A percentile compares a stretch with the other conserved stretches of the same genome.
Evolutionary conservation across 768 basidiomycete species (phyloP).

Genomic region (Termitomyces sp.): DNA sequence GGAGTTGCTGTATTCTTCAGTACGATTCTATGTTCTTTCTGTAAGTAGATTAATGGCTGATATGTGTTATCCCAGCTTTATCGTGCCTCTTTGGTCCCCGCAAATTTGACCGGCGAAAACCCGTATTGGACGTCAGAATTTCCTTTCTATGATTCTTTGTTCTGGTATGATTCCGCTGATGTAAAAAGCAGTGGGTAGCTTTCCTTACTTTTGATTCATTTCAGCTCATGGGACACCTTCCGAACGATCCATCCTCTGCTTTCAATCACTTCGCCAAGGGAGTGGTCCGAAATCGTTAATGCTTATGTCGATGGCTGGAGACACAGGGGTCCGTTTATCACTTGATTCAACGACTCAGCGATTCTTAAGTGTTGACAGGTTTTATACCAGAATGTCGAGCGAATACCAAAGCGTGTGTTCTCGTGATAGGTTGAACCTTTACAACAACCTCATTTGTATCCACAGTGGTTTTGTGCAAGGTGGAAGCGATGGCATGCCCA

Average conservation of each 20-base stretch:
- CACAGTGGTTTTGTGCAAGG: conserved; percentile 44
- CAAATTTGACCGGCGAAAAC: conserved; percentile 44
- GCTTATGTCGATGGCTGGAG: conserved; percentile 49
- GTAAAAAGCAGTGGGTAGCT: background rate
- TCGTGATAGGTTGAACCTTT: background rate
- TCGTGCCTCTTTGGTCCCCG: conserved; percentile 43
- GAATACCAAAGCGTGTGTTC: conserved; percentile 40
- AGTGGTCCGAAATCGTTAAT: conserved; percentile 43
- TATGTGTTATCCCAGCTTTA: conserved; percentile 30
- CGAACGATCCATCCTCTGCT: conserved; percentile 46
- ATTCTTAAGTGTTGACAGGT: conserved; percentile 19
- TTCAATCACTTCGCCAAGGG: conserved; percentile 36
- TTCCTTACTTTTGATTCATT: background rate
- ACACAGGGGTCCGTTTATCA: conserved; percentile 29
- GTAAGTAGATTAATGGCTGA: background rate
- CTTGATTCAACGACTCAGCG: background rate
- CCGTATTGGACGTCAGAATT: conserved; percentile 41
- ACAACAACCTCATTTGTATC: background rate
- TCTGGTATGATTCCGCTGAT: conserved; percentile 29
- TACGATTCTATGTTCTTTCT: conserved; percentile 13
- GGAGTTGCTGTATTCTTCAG: conserved; percentile 43
- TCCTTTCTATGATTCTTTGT: conserved; percentile 47
- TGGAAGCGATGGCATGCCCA: conserved; percentile 45
- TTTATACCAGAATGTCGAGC: conserved; percentile 46
- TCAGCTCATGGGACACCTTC: conserved; percentile 50